Evolutionary conservation across 306 rosid species (phyloP).

Genomic region (Alnus glutinosa): DNA sequence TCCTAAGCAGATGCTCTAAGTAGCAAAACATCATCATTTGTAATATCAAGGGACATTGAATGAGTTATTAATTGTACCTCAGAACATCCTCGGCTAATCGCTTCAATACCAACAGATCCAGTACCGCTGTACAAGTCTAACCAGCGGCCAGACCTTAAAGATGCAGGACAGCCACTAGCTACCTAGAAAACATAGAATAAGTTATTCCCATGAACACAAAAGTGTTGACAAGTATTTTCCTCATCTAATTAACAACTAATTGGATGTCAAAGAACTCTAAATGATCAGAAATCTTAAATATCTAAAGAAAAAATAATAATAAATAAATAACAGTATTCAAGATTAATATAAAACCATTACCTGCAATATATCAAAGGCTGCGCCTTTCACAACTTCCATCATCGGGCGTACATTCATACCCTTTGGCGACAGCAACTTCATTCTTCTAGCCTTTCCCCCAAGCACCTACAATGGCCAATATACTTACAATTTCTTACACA

Average conservation of each 20-base stretch:
- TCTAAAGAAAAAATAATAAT: slow-evolving; percentile 1
- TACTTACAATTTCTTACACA: background rate
- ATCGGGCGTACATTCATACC: slow-evolving; percentile 98
- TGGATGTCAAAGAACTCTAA: background rate
- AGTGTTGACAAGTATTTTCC: background rate
- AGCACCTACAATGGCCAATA: slow-evolving; percentile 54
- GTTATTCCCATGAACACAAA: slow-evolving; percentile 22
- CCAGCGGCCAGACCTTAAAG: slow-evolving; percentile 93
- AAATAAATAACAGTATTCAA: background rate
- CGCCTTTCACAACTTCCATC: slow-evolving; percentile 99
- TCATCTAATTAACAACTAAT: slow-evolving; percentile 14
- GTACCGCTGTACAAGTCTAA: slow-evolving; percentile 97
- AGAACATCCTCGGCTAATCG: slow-evolving; percentile 89
- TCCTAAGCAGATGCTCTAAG: background rate
- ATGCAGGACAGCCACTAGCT: slow-evolving; percentile 91
- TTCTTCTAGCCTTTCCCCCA: slow-evolving; percentile 92
- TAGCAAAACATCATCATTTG: slow-evolving; percentile 8
- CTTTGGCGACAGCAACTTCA: slow-evolving; percentile 82
- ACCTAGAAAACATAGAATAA: slow-evolving; percentile 52
- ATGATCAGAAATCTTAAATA: background rate
- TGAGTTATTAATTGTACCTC: slow-evolving; percentile 52
- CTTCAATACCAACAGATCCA: slow-evolving; percentile 99
- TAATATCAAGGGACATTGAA: slow-evolving; percentile 18
- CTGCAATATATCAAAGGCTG: slow-evolving; percentile 93
- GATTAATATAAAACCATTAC: slow-evolving; percentile 34